phyloP scores from a whole-genome alignment of 2,329 filamentous ascomycete genomes.

The Proliferodiscus dingleyae region DNA sequence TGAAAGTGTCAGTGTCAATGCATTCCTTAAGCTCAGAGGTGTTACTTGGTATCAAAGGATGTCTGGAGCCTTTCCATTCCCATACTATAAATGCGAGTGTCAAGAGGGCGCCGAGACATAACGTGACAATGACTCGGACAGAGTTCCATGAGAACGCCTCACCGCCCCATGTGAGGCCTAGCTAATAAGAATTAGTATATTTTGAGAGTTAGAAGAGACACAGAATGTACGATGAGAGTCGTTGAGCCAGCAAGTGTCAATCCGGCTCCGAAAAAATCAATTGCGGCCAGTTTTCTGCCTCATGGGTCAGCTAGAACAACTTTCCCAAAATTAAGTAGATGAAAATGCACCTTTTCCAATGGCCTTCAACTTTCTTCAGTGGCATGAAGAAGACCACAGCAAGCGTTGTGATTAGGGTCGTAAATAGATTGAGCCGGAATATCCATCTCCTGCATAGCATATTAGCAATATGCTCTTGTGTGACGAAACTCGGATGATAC shows the following conservation, averaged over 20 bases:
- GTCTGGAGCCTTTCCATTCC: constrained; percentile 1
- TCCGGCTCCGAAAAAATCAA: constrained; percentile 17
- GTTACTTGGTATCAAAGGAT: neutral
- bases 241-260: constrained; percentile 43
- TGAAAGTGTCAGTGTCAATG: constrained; percentile 4
- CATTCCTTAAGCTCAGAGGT: neutral
- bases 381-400: constrained; percentile 53
- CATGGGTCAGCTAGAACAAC: neutral
- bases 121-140: constrained; percentile 44
- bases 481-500: neutral
- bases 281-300: constrained; percentile 39
- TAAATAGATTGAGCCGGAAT: constrained; percentile 42
- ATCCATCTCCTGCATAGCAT: constrained; percentile 15
- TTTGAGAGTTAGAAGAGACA: neutral
- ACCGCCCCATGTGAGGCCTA: constrained; percentile 50
- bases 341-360: constrained; percentile 35
- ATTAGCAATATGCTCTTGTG: neutral
- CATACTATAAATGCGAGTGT: neutral
- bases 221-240: constrained; percentile 34
- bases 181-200: neutral
- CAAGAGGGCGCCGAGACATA: constrained; percentile 40
- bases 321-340: neutral
- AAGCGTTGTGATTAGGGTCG: constrained; percentile 43
- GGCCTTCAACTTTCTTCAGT: constrained; percentile 46
- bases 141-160: constrained; percentile 51